A percentile compares a stretch with the other conserved stretches of the same genome.
These are phyloP conservation scores for Entophlyctis helioformis DNA, from an alignment of 192 early-diverging fungal genomes.

Conservation along the genomic window DNA sequence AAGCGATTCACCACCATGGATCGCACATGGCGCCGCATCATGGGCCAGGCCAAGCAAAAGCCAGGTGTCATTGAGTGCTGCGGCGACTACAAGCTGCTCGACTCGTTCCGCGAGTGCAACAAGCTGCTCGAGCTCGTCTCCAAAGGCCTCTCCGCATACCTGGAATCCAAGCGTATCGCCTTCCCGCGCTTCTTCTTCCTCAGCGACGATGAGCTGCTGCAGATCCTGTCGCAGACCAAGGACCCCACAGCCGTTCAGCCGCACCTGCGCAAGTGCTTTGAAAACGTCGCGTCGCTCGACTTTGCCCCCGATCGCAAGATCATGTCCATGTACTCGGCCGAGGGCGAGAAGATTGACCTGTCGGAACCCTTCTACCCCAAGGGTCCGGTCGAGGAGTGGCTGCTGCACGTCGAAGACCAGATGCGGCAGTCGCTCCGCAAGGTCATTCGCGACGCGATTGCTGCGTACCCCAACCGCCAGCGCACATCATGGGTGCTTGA, in stretches of 20 bases:
- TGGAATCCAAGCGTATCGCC: constrained; percentile 46
- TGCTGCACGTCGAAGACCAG: constrained; percentile 37
- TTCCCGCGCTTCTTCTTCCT: constrained; percentile 53
- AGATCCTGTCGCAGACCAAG: constrained; percentile 51
- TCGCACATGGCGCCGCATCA: constrained; percentile 42
- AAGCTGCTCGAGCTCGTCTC: constrained; percentile 48
- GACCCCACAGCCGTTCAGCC: constrained; percentile 53
- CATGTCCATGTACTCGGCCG: constrained; percentile 41
- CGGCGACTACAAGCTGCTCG: constrained; percentile 39
- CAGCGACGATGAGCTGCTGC: constrained; percentile 47
- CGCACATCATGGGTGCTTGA: constrained; percentile 42
- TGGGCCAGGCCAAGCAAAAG: constrained; percentile 36
- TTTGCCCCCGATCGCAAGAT: constrained; percentile 35
- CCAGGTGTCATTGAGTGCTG: constrained; percentile 45
- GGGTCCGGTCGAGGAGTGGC: constrained; percentile 49
- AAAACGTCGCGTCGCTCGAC: constrained; percentile 43
- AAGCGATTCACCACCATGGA: constrained; percentile 54
- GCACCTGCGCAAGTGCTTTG: constrained; percentile 49
- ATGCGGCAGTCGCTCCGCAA: constrained; percentile 46
- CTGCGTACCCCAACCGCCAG: constrained; percentile 22
- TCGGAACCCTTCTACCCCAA: constrained; percentile 46
- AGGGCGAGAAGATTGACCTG: constrained; percentile 41
- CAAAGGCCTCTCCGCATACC: constrained; percentile 44
- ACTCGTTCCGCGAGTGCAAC: constrained; percentile 49
- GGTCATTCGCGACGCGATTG: constrained; percentile 38